These are phyloP conservation scores for Cyberlindnera amylophila DNA, from an alignment of 805 yeast genomes.

Conservation along the genomic window DNA sequence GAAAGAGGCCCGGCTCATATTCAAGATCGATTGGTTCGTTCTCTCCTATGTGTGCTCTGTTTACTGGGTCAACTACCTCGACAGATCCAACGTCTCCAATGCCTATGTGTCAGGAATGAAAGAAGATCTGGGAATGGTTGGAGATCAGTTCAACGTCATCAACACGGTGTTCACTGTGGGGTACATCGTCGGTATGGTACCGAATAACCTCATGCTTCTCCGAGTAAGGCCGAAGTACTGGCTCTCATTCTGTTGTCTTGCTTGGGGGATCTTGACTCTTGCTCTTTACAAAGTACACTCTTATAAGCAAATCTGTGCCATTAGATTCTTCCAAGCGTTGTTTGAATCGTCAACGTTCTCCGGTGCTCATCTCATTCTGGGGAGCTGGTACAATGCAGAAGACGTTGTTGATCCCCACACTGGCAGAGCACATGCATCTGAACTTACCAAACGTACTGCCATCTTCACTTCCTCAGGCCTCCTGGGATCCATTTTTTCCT, in stretches of 20 bases:
- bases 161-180: constrained; percentile 60
- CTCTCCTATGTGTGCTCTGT: constrained; percentile 22
- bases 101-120: constrained; percentile 71
- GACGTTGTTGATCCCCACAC: constrained; percentile 24
- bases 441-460: constrained; percentile 48
- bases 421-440: constrained; percentile 30
- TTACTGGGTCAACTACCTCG: constrained; percentile 48
- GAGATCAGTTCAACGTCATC: constrained; percentile 47
- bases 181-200: constrained; percentile 57
- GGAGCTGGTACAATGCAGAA: constrained; percentile 47
- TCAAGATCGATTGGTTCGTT: constrained; percentile 27
- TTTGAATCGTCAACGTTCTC: constrained; percentile 56
- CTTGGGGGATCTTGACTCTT: constrained; percentile 56
- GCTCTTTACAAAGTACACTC: constrained; percentile 45
- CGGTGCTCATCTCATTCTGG: constrained; percentile 52
- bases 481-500: constrained; percentile 51
- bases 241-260: constrained; percentile 48
- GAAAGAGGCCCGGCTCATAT: constrained; percentile 19
- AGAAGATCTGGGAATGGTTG: constrained; percentile 46
- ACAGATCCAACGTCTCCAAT: constrained; percentile 49
- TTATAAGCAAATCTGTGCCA: constrained; percentile 47
- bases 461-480: constrained; percentile 53
- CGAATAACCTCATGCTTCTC: constrained; percentile 51
- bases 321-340: constrained; percentile 58
- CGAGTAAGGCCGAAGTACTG: constrained; percentile 54